phyloP scores from a whole-genome alignment of 371 early-diverging fungal species.

The Apophysomyces sp. region DNA sequence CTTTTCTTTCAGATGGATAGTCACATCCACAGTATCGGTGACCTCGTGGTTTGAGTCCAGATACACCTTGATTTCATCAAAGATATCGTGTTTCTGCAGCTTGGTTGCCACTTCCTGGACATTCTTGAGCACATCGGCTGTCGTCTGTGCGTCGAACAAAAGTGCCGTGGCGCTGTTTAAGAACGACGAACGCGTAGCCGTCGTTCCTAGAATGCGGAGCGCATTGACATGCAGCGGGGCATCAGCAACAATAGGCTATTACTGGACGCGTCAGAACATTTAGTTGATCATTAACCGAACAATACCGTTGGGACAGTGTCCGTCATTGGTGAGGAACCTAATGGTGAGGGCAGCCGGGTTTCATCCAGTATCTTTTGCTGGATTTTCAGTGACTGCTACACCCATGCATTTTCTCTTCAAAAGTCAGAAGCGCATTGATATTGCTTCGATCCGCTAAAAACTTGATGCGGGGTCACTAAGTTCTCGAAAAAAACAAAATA shows the following conservation, averaged over 20 bases:
- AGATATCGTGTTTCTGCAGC: slow-evolving; percentile 75
- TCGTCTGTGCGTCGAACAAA: slow-evolving; percentile 52
- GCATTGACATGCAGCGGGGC: slow-evolving; percentile 45
- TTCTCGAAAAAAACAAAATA: too few relatives aligned
- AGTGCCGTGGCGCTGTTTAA: slow-evolving; percentile 30
- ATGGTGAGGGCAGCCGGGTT: not conserved
- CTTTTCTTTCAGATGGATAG: slow-evolving; percentile 49
- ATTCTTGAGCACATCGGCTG: slow-evolving; percentile 59
- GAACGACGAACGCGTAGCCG: slow-evolving; percentile 40
- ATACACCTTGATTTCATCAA: slow-evolving; percentile 67
- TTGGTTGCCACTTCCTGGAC: slow-evolving; percentile 60
- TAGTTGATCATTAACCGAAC: not conserved
- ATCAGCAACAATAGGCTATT: slow-evolving; percentile 17
- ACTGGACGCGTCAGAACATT: not conserved
- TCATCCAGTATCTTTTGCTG: not conserved
- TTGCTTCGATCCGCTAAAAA: too few relatives aligned
- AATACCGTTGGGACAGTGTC: slow-evolving; percentile 6
- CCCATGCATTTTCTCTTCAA: too few relatives aligned
- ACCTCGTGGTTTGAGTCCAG: slow-evolving; percentile 57
- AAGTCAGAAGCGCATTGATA: too few relatives aligned
- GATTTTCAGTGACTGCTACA: not conserved
- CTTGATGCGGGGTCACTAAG: too few relatives aligned
- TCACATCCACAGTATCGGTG: slow-evolving; percentile 62
- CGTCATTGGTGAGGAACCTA: not conserved
- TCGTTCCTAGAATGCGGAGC: slow-evolving; percentile 36